A percentile compares a stretch with the other conserved stretches of the same genome.
phyloP scores from a whole-genome alignment of 2,329 filamentous ascomycete species.

The Pestalotiopsis sp. region DNA sequence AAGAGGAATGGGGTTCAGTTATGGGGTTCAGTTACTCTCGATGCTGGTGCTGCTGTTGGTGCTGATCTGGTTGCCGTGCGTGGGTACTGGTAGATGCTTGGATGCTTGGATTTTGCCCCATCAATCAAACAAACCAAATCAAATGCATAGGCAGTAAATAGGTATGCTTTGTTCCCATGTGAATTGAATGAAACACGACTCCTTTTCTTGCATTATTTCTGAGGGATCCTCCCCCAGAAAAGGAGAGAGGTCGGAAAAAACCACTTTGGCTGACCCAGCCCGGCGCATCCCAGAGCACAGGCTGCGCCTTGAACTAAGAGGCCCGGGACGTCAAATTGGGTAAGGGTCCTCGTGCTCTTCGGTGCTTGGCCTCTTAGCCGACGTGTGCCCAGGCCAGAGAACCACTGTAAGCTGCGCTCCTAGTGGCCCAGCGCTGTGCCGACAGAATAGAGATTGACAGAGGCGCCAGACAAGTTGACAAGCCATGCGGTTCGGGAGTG shows the following conservation, averaged over 20 bases:
- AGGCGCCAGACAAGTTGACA: neutral
- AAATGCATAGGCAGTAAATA: neutral
- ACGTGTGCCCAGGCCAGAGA: conserved; percentile 2
- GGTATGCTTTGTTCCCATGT: neutral
- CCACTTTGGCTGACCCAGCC: neutral
- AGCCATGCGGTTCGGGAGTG: neutral
- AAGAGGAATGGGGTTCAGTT: neutral
- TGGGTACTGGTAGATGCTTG: too few relatives aligned
- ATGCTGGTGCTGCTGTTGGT: too few relatives aligned
- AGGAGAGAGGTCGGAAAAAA: neutral
- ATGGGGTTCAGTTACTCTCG: neutral
- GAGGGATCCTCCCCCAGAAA: neutral
- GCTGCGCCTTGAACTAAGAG: conserved; percentile 4
- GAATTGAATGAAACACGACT: neutral
- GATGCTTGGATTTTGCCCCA: too few relatives aligned
- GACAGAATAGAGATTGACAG: conserved; percentile 5
- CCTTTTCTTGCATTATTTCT: neutral
- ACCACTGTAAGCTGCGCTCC: neutral
- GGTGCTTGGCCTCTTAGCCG: conserved; percentile 8
- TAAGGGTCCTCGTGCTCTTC: conserved; percentile 4
- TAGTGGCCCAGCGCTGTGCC: conserved; percentile 1
- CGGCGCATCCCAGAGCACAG: neutral
- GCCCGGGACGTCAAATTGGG: conserved; percentile 3
- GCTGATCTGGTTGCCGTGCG: too few relatives aligned
- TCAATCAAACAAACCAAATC: neutral